These are phyloP conservation scores for Entomortierella lignicola DNA, from an alignment of 192 early-diverging fungal genomes.

Conservation along the genomic window DNA sequence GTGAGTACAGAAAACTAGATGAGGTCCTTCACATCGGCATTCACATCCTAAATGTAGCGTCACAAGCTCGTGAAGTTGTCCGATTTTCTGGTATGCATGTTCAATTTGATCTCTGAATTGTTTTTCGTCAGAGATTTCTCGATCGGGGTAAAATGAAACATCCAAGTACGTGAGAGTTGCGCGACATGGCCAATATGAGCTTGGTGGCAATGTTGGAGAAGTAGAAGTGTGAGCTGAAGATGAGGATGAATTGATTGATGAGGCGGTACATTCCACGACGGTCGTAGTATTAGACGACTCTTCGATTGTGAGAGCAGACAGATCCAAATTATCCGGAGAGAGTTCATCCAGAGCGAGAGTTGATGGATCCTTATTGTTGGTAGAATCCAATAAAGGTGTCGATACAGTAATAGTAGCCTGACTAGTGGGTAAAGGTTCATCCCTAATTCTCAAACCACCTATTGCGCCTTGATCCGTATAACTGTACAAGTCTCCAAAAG, in stretches of 20 bases:
- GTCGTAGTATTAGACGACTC: no score
- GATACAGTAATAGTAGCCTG: neutral
- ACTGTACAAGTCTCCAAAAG: neutral
- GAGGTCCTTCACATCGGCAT: constrained; percentile 7
- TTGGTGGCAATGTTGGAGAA: neutral
- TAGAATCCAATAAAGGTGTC: no score
- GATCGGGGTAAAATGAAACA: neutral
- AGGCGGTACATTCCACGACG: no score
- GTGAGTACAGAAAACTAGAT: neutral
- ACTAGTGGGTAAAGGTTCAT: neutral
- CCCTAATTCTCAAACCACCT: neutral
- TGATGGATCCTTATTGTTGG: no score
- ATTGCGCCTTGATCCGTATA: neutral
- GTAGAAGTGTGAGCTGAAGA: neutral
- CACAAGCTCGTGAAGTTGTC: neutral
- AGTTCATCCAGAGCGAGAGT: neutral
- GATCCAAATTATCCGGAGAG: no score
- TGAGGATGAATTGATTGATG: neutral
- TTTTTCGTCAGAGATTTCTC: neutral
- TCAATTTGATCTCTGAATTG: constrained; percentile 4
- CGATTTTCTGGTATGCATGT: constrained; percentile 3
- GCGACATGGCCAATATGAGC: neutral
- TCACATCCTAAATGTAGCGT: constrained; percentile 4
- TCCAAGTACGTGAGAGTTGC: constrained; percentile 5
- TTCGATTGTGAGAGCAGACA: no score